phyloP scores from a whole-genome alignment of 768 basidiomycete genomes.

The Neoboletus subvelutipes region DNA sequence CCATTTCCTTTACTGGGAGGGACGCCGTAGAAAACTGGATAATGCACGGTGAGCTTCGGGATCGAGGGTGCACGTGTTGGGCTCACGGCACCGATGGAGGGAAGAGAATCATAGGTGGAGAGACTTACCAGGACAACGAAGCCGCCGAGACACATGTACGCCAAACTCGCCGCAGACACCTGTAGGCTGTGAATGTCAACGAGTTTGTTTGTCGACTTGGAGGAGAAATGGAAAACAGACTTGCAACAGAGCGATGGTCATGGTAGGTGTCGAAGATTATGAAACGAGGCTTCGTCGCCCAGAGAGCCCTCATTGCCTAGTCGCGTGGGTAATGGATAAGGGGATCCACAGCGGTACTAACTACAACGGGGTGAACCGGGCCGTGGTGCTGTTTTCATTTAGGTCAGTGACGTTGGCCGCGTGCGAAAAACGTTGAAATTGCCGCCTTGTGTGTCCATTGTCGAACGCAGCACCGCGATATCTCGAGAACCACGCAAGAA shows the following conservation, averaged over 20 bases:
- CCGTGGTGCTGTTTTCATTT: no score
- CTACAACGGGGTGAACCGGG: no score
- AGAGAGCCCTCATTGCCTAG: no score
- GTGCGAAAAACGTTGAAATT: no score
- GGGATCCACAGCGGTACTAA: no score
- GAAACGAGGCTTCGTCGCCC: no score
- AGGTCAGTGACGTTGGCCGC: no score
- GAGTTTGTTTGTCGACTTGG: constrained; percentile 20
- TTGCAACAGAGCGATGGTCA: constrained; percentile 24
- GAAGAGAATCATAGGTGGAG: background rate
- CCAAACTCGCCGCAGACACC: constrained; percentile 53
- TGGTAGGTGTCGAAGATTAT: background rate
- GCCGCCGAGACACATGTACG: constrained; percentile 64
- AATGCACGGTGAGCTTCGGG: background rate
- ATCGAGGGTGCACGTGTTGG: no score
- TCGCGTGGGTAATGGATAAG: no score
- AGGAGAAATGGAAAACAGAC: constrained; percentile 19
- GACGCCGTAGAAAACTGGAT: constrained; percentile 81
- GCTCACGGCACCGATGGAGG: background rate
- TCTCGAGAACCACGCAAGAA: no score
- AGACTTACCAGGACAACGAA: constrained; percentile 46
- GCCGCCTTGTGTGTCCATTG: no score
- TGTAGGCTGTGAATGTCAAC: constrained; percentile 33
- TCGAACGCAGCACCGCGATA: no score
- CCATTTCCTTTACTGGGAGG: constrained; percentile 79